phyloP scores from a whole-genome alignment of 2,329 filamentous ascomycete species.

The Myriosclerotinia curreyana region DNA sequence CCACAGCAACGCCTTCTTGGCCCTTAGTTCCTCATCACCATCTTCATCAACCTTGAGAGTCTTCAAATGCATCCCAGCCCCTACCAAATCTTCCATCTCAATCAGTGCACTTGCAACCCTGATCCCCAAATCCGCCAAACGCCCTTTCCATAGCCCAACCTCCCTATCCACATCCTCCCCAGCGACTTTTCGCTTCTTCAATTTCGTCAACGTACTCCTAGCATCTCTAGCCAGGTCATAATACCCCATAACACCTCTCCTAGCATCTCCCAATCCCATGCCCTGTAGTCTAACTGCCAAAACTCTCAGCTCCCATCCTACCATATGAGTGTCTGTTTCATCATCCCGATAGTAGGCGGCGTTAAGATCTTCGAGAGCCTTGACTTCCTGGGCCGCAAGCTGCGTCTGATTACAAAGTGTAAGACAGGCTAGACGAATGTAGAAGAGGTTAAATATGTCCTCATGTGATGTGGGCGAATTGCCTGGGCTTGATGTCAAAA shows the following conservation, averaged over 20 bases:
- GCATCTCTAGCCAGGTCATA: constrained; percentile 85
- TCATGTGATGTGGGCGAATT: constrained; percentile 52
- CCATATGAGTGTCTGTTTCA: constrained; percentile 58
- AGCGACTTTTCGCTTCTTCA: constrained; percentile 38
- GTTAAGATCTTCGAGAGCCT: constrained; percentile 61
- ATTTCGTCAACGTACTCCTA: constrained; percentile 54
- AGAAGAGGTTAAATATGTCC: constrained; percentile 72
- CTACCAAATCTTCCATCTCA: constrained; percentile 84
- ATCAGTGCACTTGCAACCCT: constrained; percentile 64
- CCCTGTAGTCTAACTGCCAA: constrained; percentile 81
- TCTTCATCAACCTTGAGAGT: constrained; percentile 47
- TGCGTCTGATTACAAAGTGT: constrained; percentile 71
- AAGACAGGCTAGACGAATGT: constrained; percentile 77
- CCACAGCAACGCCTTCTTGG: constrained; percentile 65
- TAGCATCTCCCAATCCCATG: constrained; percentile 78
- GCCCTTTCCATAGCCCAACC: constrained; percentile 63
- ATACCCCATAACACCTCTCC: constrained; percentile 82
- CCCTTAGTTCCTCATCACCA: constrained; percentile 40
- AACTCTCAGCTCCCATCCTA: constrained; percentile 84
- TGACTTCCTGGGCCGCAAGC: constrained; percentile 66
- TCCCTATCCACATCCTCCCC: constrained; percentile 39
- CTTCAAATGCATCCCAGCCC: constrained; percentile 70
- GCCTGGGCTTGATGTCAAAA: constrained; percentile 53
- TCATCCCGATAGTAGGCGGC: constrained; percentile 54
- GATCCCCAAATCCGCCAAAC: constrained; percentile 73